These are phyloP conservation scores for Calocybe indica DNA, from an alignment of 768 basidiomycete species.

Conservation along the genomic window DNA sequence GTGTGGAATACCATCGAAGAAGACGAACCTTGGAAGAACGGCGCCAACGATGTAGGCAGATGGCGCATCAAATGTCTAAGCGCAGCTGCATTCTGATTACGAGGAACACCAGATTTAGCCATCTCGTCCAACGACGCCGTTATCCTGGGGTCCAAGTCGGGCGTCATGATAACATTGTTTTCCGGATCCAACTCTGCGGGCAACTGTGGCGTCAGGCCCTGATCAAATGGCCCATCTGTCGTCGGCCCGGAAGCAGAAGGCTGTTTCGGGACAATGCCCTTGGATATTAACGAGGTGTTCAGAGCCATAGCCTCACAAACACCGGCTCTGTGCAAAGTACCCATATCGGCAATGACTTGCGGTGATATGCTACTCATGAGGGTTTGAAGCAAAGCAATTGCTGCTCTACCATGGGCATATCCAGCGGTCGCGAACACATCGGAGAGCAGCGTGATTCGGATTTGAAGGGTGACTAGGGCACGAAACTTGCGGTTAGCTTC, in stretches of 20 bases:
- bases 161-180: constrained; percentile 24
- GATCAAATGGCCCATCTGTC: no score
- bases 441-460: constrained; percentile 75
- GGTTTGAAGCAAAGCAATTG: constrained; percentile 68
- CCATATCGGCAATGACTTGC: constrained; percentile 65
- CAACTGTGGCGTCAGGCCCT: no score
- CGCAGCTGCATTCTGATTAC: constrained; percentile 65
- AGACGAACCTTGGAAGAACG: constrained; percentile 77
- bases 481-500: constrained; percentile 64
- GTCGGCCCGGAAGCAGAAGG: no score
- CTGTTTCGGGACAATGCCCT: constrained; percentile 37
- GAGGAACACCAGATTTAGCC: constrained; percentile 11
- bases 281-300: constrained; percentile 48
- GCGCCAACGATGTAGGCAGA: constrained; percentile 66
- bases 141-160: constrained; percentile 15
- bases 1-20: background rate
- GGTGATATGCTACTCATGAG: constrained; percentile 60
- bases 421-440: constrained; percentile 84
- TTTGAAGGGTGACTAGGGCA: constrained; percentile 66
- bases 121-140: background rate
- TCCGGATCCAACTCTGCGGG: constrained; percentile 12
- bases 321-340: constrained; percentile 72
- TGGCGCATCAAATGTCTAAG: constrained; percentile 78
- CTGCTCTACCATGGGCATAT: constrained; percentile 74
- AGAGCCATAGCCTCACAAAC: constrained; percentile 86